phyloP scores from a whole-genome alignment of 2,329 filamentous ascomycete species.

The Diaporthe sp. region DNA sequence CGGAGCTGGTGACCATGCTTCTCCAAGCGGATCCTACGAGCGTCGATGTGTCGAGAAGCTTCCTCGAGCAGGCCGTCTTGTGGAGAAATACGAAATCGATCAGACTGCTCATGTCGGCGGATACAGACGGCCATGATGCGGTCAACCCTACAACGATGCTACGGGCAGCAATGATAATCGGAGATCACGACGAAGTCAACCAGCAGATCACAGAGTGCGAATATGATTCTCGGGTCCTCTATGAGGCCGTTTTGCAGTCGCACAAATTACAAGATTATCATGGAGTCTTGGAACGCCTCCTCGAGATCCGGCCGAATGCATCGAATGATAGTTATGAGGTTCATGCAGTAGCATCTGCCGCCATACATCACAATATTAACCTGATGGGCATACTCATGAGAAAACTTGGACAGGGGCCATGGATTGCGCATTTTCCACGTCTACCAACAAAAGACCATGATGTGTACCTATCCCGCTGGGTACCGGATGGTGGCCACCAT shows the following conservation, averaged over 20 bases:
- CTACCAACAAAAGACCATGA: too few species aligned
- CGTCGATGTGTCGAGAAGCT: accelerated
- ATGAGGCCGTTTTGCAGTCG: background rate
- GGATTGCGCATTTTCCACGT: background rate
- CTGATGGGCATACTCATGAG: background rate
- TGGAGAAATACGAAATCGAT: accelerated
- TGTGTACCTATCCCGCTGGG: too few species aligned
- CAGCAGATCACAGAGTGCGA: background rate
- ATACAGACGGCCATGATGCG: too few species aligned
- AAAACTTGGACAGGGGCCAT: background rate
- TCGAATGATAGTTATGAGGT: slow-evolving; percentile 9
- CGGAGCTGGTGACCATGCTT: background rate
- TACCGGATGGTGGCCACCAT: too few species aligned
- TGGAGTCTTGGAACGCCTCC: background rate
- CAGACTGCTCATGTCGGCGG: background rate
- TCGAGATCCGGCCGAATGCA: background rate
- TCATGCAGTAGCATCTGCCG: background rate
- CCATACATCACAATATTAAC: background rate
- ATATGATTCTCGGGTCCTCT: background rate
- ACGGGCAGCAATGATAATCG: background rate
- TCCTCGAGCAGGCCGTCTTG: background rate
- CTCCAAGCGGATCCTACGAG: background rate
- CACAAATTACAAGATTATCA: too few species aligned
- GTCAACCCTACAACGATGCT: background rate
- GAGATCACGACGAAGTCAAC: background rate